Base-by-base conservation (phyloP, 768 basidiomycete species). In the Cyathus striatus region DNA sequence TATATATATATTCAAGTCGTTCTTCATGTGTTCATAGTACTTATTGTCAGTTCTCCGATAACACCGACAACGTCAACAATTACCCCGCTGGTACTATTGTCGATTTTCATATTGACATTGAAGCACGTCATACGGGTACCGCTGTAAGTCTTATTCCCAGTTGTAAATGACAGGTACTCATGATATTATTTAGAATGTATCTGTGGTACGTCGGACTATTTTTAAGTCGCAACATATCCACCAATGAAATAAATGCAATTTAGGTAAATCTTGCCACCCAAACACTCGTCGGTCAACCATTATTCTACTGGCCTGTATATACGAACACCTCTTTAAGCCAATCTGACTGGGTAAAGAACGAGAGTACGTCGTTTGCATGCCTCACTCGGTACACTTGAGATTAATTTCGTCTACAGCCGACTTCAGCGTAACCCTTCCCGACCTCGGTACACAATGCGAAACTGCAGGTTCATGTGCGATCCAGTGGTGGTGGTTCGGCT, bases 401-500 rank as follows among this genome's bases (percentile, higher is more conserved):
- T 48, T 32, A 17, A 46, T 38, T 23, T 35, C 21, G 20, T 14
- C 40, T 20, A 17, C 27, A 60, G 65, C 62, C 32, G 49, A 62
- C 32, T 68, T 65, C 34, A 48, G 49, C 7, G 53, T 64, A 30
- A 60, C 57, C 3, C 56, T 65, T 39, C 65, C 47, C 2, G 46
- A 64, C 45, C 51, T 66, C 18, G 62, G 58, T 3, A 48, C 52
- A 13, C 49, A 52, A 40, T 69, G 63, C 46, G 40, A 49, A 9
- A 52, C 43, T 6, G 48, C 52, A 6, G 65, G 63, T 4, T 50
- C 54, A 7, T 68, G 65, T 27, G 64, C 64, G 7, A 62, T 67
- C 45, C 65, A 66, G 44, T 68, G 66, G 64, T 66, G 58, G 58
- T 67, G 62, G 62, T 61, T 53, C 41, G 57, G 41, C 1, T 52